Conservation (phyloP, 768 basidiomycete species). For the Saitozyma podzolica region DNA sequence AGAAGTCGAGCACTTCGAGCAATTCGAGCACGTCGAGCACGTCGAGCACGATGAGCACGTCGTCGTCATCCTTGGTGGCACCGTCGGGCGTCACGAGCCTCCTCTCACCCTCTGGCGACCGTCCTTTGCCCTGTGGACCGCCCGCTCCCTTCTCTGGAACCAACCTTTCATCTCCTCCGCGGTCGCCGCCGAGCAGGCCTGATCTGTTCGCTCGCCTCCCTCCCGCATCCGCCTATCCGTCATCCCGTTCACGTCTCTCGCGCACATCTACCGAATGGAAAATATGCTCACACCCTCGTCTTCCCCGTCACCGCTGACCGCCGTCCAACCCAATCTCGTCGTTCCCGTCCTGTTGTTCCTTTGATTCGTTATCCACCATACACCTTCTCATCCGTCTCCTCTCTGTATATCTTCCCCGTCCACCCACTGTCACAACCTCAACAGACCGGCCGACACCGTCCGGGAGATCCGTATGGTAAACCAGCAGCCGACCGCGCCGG, state of each 20-base stretch:
- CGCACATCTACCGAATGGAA: not conserved
- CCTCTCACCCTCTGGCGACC: constrained; percentile 5
- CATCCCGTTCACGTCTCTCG: not conserved
- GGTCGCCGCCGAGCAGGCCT: no score
- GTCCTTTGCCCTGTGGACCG: not conserved
- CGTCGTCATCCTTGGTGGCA: no score
- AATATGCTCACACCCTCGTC: constrained; percentile 7
- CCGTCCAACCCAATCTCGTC: not conserved
- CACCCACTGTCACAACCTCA: not conserved
- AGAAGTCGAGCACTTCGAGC: not conserved
- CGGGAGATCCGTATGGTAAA: constrained; percentile 11
- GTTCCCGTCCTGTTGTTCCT: constrained; percentile 4
- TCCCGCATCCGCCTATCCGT: not conserved
- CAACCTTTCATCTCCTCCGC: no score
- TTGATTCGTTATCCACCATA: constrained; percentile 2
- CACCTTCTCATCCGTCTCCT: constrained; percentile 2
- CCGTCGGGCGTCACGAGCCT: not conserved
- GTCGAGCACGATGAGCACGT: not conserved
- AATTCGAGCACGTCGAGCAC: constrained; percentile 9
- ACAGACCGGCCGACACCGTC: constrained; percentile 19
- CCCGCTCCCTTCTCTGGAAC: no score
- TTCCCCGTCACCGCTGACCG: not conserved
- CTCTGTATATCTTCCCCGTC: constrained; percentile 1
- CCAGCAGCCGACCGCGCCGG: not conserved
- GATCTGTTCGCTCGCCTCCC: not conserved